Percentiles rank a stretch among this genome's conserved stretches.
These are phyloP conservation scores for Cubamyces lactineus DNA, from an alignment of 768 basidiomycete species.

Conservation along the genomic window DNA sequence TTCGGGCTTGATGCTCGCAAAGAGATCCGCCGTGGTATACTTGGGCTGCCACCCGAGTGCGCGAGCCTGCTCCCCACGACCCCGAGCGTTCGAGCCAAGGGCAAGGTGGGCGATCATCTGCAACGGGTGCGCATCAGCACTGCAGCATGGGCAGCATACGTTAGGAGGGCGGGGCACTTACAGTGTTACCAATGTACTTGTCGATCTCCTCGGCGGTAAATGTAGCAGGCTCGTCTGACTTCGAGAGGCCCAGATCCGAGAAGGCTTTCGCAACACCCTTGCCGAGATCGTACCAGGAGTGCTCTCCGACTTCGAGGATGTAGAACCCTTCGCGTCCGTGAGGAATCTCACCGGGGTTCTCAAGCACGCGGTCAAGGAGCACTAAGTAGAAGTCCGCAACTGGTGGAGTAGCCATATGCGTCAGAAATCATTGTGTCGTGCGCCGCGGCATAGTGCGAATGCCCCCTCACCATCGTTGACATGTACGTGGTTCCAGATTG, in stretches of 20 bases:
- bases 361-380: constrained; percentile 43
- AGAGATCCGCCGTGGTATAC: constrained; percentile 44
- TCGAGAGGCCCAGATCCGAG: constrained; percentile 31
- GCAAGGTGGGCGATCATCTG: constrained; percentile 9
- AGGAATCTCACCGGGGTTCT: constrained; percentile 22
- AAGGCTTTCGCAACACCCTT: constrained; percentile 40
- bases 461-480: constrained; percentile 50
- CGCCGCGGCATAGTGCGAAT: neutral
- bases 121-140: neutral
- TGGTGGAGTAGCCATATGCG: constrained; percentile 22
- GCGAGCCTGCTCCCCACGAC: constrained; percentile 37
- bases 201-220: constrained; percentile 50
- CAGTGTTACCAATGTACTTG: constrained; percentile 23
- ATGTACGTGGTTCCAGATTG: constrained; percentile 64
- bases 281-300: constrained; percentile 36
- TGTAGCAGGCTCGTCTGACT: constrained; percentile 41
- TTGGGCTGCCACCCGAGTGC: constrained; percentile 50
- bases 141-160: neutral
- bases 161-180: neutral
- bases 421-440: neutral
- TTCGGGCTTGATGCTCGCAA: constrained; percentile 46
- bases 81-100: constrained; percentile 28
- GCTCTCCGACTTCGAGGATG: constrained; percentile 35
- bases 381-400: constrained; percentile 46
- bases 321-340: constrained; percentile 41